Base-by-base conservation (phyloP, 805 yeast genomes). In the Schizosaccharomyces lindneri region DNA sequence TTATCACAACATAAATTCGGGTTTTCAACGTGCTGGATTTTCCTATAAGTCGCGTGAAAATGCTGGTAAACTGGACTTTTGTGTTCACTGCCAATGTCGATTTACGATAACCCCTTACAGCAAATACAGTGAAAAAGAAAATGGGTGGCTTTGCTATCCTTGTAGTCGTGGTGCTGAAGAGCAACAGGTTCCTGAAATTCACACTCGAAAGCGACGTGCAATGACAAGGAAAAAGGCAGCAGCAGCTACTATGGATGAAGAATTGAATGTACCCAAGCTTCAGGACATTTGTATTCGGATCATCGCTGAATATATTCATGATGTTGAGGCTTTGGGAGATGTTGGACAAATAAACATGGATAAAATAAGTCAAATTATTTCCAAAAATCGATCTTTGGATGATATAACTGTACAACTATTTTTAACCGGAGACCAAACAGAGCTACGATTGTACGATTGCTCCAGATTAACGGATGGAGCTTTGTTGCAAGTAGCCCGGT, bases 391-490 rank as follows among this genome's bases (percentile, higher is more conserved):
- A 61, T 84, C 93, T 0, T 73, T 93, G 59, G 80, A 83, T 67
- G 81, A 84, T 64, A 73, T 78, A 19, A 88, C 97, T 0, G 70
- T 89, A 69, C 73, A 81, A 59, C 74, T 93, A 59, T 90, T 93
- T 68, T 72, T 93, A 61, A 80, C 81, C 59, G 78, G 87, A 0
- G 75, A 77, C 17, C 69, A 81, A 60, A 78, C 72, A 62, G 70
- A 72, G 3, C 72, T 93, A 36, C 85, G 85, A 64, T 81, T 93
- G 64, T 87, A 95, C 88, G 99, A 93, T 72, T 93, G 99, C 70
- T 87, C 96, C 0, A 81, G 63, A 60, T 75, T 93, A 19, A 79
- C 81, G 29, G 76, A 78, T 51, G 83, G 79, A 64, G 79, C 93
- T 0, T 77, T 83, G 64, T 78, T 79, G 66, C 76, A 81, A 65